A percentile compares a stretch with the other conserved stretches of the same genome.
phyloP scores from a whole-genome alignment of 306 rosid genomes.

The Quercus bicolor region DNA sequence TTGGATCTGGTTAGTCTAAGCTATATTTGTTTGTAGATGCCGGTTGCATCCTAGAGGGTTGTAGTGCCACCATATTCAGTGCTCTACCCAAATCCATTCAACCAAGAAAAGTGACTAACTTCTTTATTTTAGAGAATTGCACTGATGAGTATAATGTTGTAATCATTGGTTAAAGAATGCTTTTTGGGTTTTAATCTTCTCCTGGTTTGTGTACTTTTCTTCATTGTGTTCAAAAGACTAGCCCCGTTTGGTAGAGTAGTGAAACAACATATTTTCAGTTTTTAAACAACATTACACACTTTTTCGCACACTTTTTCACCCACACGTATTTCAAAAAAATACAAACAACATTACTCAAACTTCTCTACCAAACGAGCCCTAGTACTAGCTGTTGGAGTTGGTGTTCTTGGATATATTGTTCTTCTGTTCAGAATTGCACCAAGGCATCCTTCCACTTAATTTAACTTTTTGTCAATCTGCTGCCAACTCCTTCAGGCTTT shows the following conservation, averaged over 20 bases:
- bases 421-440: background rate
- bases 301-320: too few species aligned
- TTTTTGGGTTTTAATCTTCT: background rate
- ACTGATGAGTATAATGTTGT: background rate
- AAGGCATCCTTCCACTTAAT: slow-evolving; percentile 10
- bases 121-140: background rate
- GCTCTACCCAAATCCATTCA: background rate
- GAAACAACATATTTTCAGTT: too few species aligned
- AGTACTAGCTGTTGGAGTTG: background rate
- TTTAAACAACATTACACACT: too few species aligned
- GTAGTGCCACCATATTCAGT: background rate
- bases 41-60: background rate
- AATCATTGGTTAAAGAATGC: background rate
- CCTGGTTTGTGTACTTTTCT: background rate
- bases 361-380: too few species aligned
- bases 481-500: slow-evolving; percentile 65
- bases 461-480: background rate
- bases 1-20: background rate
- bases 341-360: too few species aligned
- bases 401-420: background rate
- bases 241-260: too few species aligned
- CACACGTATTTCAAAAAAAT: too few species aligned
- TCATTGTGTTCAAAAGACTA: background rate
- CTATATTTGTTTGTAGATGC: background rate
- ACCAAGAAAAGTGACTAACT: background rate